These are phyloP conservation scores for Russula lepida DNA, from an alignment of 768 basidiomycete genomes.

Conservation along the genomic window DNA sequence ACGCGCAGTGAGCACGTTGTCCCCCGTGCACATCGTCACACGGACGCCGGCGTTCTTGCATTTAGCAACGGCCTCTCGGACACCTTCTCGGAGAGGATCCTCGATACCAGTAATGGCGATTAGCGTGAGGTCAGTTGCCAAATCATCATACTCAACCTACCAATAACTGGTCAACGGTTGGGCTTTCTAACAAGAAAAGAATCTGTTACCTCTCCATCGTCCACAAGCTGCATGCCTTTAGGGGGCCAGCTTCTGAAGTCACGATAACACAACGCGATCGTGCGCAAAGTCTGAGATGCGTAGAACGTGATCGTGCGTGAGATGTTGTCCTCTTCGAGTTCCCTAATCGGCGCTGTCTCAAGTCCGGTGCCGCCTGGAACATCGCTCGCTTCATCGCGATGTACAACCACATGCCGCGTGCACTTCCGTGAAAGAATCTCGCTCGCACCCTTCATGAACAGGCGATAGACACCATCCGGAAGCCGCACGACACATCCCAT, in stretches of 20 bases:
- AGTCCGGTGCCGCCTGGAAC: slow-evolving; percentile 30
- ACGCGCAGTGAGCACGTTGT: slow-evolving; percentile 91
- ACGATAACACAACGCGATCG: slow-evolving; percentile 88
- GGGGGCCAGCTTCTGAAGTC: slow-evolving; percentile 89
- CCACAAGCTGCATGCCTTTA: slow-evolving; percentile 30
- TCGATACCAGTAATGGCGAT: slow-evolving; percentile 93
- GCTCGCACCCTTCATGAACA: slow-evolving; percentile 88
- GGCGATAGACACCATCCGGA: slow-evolving; percentile 46
- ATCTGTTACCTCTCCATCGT: slow-evolving; percentile 46
- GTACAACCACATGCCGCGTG: slow-evolving; percentile 62
- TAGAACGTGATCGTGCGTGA: slow-evolving; percentile 94
- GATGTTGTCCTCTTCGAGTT: slow-evolving; percentile 71
- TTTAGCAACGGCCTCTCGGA: slow-evolving; percentile 78
- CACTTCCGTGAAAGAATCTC: slow-evolving; percentile 85
- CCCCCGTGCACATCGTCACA: slow-evolving; percentile 98
- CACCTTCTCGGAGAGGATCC: slow-evolving; percentile 88
- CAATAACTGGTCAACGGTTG: neutral
- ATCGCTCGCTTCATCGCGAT: slow-evolving; percentile 26
- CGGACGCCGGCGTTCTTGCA: slow-evolving; percentile 85
- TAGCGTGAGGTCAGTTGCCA: slow-evolving; percentile 69
- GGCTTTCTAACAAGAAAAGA: neutral
- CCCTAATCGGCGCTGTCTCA: slow-evolving; percentile 53
- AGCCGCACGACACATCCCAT: slow-evolving; percentile 85
- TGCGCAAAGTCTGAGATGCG: slow-evolving; percentile 90
- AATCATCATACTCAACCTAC: slow-evolving; percentile 58